Evolutionary conservation across 2,329 filamentous ascomycete genomes (phyloP).

Genomic region (Lasiodiplodia sp.): DNA sequence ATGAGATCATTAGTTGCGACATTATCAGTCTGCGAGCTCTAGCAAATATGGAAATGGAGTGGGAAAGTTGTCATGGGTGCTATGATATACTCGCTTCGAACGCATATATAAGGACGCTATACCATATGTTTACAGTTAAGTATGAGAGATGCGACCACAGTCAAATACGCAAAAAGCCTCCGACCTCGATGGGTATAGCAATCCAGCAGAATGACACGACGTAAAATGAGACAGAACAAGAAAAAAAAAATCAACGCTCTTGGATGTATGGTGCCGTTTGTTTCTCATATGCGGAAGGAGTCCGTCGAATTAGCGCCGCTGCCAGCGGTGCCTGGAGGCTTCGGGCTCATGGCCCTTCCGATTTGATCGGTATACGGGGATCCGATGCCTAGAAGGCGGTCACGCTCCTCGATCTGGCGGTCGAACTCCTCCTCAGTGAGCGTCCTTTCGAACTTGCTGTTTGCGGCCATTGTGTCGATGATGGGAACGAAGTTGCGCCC

Average conservation of each 20-base stretch:
- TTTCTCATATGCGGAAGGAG: conserved; percentile 19
- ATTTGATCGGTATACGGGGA: neutral
- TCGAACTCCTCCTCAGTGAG: conserved; percentile 20
- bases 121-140: neutral
- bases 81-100: neutral
- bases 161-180: neutral
- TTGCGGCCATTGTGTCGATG: conserved; percentile 4
- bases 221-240: neutral
- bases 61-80: neutral
- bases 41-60: neutral
- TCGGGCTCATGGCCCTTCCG: neutral
- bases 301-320: conserved; percentile 8
- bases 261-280: neutral
- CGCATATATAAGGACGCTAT: neutral
- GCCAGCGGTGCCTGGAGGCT: conserved; percentile 7
- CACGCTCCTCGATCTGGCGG: conserved; percentile 1
- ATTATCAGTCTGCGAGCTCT: neutral
- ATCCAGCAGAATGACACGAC: neutral
- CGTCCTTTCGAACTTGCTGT: conserved; percentile 1
- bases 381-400: neutral
- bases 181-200: neutral
- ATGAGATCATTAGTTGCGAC: neutral
- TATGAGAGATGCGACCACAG: neutral
- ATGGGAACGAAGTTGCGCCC: neutral
- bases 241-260: neutral